phyloP scores from a whole-genome alignment of 1,284 basidiomycete genomes.

The Puccinia sorghi region DNA sequence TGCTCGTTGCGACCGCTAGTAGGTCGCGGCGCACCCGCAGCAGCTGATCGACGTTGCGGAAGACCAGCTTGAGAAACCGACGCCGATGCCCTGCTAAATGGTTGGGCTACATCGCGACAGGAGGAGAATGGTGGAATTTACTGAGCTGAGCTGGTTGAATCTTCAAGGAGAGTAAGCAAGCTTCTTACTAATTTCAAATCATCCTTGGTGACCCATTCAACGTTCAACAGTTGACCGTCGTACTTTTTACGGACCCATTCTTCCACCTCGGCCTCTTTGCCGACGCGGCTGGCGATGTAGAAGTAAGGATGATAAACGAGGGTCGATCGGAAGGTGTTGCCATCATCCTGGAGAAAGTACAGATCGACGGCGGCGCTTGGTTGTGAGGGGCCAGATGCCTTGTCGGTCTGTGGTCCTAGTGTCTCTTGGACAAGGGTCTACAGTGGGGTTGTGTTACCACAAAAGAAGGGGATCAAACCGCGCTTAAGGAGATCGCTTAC shows the following conservation, averaged over 20 bases:
- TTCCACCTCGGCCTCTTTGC: constrained; percentile 86
- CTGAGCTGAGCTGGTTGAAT: background rate
- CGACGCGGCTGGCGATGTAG: constrained; percentile 75
- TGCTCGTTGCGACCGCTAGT: constrained; percentile 82
- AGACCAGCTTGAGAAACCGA: constrained; percentile 83
- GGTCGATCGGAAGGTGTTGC: constrained; percentile 92
- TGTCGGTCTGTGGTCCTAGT: constrained; percentile 67
- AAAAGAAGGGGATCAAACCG: background rate
- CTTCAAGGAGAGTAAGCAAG: background rate
- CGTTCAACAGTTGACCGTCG: constrained; percentile 78
- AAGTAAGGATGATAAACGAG: constrained; percentile 94
- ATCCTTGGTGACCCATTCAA: constrained; percentile 82
- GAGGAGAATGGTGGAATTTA: background rate
- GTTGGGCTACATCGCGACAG: constrained; percentile 67
- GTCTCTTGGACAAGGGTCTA: constrained; percentile 83
- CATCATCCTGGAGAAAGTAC: constrained; percentile 97
- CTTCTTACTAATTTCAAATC: constrained; percentile 73
- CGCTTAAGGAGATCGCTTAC: constrained; percentile 62
- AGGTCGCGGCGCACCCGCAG: constrained; percentile 83
- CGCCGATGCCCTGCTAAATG: constrained; percentile 90
- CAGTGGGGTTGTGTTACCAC: constrained; percentile 12
- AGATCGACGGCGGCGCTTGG: constrained; percentile 84
- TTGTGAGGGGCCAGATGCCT: constrained; percentile 59
- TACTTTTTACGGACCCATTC: constrained; percentile 95
- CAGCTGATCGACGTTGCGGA: constrained; percentile 89